Conservation (phyloP, 2,329 filamentous ascomycete genomes). For the Cladosporium sphaerospermum region DNA sequence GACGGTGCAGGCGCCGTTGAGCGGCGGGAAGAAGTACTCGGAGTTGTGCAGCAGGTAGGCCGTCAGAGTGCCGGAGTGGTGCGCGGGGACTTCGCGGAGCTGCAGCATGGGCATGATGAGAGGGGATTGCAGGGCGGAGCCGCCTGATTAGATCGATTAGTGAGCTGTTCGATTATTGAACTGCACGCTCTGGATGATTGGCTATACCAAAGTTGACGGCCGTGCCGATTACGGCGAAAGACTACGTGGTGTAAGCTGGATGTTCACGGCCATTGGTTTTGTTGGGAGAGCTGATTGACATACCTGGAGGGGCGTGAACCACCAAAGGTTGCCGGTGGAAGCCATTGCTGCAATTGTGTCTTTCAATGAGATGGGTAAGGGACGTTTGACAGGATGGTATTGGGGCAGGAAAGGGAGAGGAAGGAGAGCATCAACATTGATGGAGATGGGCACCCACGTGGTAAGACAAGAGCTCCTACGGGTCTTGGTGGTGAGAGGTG, state of each 20-base stretch:
- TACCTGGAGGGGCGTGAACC: constrained; percentile 26
- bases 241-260: constrained; percentile 4
- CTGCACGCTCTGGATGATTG: constrained; percentile 11
- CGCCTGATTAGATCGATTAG: constrained; percentile 16
- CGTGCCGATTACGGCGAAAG: constrained; percentile 24
- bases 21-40: constrained; percentile 28
- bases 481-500: not conserved
- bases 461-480: not conserved
- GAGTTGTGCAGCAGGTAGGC: constrained; percentile 26
- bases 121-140: constrained; percentile 28
- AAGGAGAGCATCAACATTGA: not conserved
- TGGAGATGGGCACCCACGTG: constrained; percentile 2
- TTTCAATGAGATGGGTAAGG: not conserved
- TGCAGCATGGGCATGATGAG: constrained; percentile 28
- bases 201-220: constrained; percentile 25
- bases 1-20: constrained; percentile 27
- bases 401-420: not conserved
- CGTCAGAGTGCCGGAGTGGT: constrained; percentile 23
- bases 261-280: not conserved
- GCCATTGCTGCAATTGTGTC: constrained; percentile 18
- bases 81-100: constrained; percentile 20
- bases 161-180: not conserved
- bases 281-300: not conserved
- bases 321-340: constrained; percentile 23
- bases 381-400: not conserved